phyloP scores from a whole-genome alignment of 345 rosid genomes.

The Clarkia xantiana region DNA sequence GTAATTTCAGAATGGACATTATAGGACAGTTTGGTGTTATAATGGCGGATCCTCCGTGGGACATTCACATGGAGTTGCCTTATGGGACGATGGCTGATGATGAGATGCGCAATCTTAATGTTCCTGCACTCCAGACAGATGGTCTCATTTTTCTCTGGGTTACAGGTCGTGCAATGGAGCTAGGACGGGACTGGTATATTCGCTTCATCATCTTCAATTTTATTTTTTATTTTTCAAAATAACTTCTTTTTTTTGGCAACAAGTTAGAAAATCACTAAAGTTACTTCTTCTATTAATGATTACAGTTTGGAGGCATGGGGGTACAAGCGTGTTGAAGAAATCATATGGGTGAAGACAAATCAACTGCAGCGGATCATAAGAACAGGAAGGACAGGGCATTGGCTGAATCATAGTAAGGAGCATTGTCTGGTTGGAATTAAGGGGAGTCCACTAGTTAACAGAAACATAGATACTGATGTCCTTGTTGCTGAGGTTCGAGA shows the following conservation, averaged over 20 bases:
- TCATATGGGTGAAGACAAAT: conserved; percentile 91
- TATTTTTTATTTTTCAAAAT: background rate
- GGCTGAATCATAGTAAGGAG: conserved; percentile 99
- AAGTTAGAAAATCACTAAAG: background rate
- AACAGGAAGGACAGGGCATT: conserved; percentile 97
- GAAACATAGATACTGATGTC: conserved; percentile 95
- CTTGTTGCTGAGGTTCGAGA: conserved; percentile 98
- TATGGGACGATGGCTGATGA: conserved; percentile 99
- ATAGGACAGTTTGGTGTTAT: conserved; percentile 93
- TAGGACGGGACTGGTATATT: conserved; percentile 90
- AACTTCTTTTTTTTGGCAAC: background rate
- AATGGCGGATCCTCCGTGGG: conserved; percentile 99
- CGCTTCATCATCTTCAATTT: background rate
- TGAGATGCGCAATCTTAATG: conserved; percentile 96
- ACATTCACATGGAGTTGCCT: conserved; percentile 98
- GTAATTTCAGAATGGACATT: conserved; percentile 85
- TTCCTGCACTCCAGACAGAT: conserved; percentile 95
- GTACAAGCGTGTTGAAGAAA: conserved; percentile 88
- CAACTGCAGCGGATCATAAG: conserved; percentile 96
- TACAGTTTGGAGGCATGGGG: conserved; percentile 95
- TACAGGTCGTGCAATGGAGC: conserved; percentile 99
- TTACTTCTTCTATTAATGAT: too few species aligned
- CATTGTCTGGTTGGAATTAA: conserved; percentile 98
- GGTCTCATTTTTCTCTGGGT: conserved; percentile 98
- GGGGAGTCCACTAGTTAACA: conserved; percentile 86